A percentile compares a stretch with the other conserved stretches of the same genome.
These are phyloP conservation scores for Arthrobotrys entomopaga DNA, from an alignment of 2,329 filamentous ascomycete genomes.

Conservation along the genomic window DNA sequence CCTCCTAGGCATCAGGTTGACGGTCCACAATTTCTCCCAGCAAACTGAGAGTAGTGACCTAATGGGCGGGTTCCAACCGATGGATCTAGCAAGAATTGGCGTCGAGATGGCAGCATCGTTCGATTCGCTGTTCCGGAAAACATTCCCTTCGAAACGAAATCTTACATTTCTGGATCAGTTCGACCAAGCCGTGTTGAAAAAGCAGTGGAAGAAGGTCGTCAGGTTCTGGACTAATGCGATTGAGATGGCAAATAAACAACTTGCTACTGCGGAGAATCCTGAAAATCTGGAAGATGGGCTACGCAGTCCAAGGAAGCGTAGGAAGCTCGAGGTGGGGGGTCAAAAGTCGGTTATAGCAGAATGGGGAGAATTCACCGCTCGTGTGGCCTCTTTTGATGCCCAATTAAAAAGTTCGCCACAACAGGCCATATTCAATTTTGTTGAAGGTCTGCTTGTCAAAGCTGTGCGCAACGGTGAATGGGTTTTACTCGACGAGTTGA, in stretches of 20 bases:
- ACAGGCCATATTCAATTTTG: constrained; percentile 76
- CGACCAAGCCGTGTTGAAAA: constrained; percentile 79
- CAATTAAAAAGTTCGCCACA: constrained; percentile 73
- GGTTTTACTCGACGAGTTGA: constrained; percentile 97
- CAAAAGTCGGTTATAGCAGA: constrained; percentile 70
- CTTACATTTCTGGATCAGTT: constrained; percentile 84
- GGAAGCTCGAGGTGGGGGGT: constrained; percentile 69
- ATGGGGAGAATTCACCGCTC: constrained; percentile 83
- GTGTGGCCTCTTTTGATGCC: constrained; percentile 64
- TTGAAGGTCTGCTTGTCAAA: constrained; percentile 95
- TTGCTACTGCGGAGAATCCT: constrained; percentile 68
- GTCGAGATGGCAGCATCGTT: constrained; percentile 91
- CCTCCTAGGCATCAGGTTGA: constrained; percentile 83
- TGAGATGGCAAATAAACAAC: constrained; percentile 81
- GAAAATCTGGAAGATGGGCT: constrained; percentile 63
- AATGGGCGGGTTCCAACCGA: constrained; percentile 93
- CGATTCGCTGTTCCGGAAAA: constrained; percentile 84
- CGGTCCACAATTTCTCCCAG: constrained; percentile 94
- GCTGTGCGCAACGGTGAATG: constrained; percentile 96
- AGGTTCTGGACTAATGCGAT: constrained; percentile 89
- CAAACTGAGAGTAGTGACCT: constrained; percentile 98
- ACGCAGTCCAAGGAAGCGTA: constrained; percentile 72
- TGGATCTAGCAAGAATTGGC: constrained; percentile 77
- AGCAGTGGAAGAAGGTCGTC: constrained; percentile 86
- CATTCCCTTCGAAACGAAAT: constrained; percentile 89